Base-by-base conservation (phyloP, 2,329 filamentous ascomycete genomes). In the Graphium sp. region DNA sequence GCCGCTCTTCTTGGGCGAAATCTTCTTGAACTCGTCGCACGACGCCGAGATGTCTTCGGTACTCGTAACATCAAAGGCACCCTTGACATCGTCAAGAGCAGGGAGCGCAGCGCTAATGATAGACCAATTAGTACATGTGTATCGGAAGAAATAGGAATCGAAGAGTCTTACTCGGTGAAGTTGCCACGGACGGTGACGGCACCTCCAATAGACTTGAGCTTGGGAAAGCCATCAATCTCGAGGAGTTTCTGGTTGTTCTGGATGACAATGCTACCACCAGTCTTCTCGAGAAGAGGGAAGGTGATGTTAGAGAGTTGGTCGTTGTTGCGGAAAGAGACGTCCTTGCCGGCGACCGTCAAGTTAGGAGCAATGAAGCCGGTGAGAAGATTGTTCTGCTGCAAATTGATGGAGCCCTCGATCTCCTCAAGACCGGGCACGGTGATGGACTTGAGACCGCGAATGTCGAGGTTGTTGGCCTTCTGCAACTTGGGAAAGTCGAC, bases 161-260 rank as follows among this genome's bases (percentile, higher is more conserved):
- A 2, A 10, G 29, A 9, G 12, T 69, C 81, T 62, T 66, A 91
- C 83, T 68, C 62, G 37, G 72, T 66, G 54, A 94, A 91, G 60
- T 73, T 78, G 45, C 89, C 89, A 43, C 74, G 74, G 51, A 93
- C 71, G 51, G 83, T 76, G 46, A 95, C 63, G 43, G 82, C 83
- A 57, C 85, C 87, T 38, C 62, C 67, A 34, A 94, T 70, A 31
- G 59, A 67, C 46, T 67, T 47, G 17, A 98, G 67, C 38, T 60
- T 48, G 35, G 66, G 63, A 56, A 95, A 79, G 19, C 70, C 71
- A 38, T 66, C 53, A 32, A 94, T 62, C 35, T 58, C 49, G 32
- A 54, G 41, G 19, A 94, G 66, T 32, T 62, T 59, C 35, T 82
- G 81, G 74, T 95, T 94, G 71, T 93, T 92, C 55, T 80, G 76